A percentile compares a stretch with the other conserved stretches of the same genome.
Evolutionary conservation across 2,329 filamentous ascomycete species (phyloP).

Genomic region (Aspergillus nomiae): DNA sequence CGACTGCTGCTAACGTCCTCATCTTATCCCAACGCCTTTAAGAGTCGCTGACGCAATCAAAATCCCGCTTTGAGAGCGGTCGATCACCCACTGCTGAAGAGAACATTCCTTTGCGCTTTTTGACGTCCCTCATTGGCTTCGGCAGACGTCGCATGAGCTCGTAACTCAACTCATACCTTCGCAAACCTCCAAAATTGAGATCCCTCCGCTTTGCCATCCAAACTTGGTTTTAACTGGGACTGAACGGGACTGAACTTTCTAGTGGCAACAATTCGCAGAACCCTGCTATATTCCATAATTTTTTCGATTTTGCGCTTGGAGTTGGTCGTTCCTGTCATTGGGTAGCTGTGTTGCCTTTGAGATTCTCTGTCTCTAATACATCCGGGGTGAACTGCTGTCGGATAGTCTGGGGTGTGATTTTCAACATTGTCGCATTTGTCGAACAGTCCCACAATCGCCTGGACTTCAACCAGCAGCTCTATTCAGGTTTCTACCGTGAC

Average conservation of each 20-base stretch:
- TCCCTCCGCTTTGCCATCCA: not conserved
- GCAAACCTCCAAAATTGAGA: not conserved
- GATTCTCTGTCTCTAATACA: not conserved
- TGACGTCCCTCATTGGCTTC: not conserved
- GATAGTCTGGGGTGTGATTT: not conserved
- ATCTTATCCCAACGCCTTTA: not conserved
- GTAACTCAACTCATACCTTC: not conserved
- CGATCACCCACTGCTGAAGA: not conserved
- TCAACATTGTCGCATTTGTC: not conserved
- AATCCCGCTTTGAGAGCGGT: constrained; percentile 6
- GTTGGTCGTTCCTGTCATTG: not conserved
- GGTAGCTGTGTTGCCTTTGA: not conserved
- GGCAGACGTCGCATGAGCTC: not conserved
- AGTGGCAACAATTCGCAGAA: not conserved
- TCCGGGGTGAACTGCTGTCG: not conserved
- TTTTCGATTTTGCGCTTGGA: not conserved
- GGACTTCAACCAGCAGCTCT: not conserved
- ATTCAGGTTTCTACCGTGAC: constrained; percentile 1
- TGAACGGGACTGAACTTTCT: not conserved
- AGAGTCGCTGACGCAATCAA: not conserved
- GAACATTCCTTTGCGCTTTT: not conserved
- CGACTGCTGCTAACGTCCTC: not conserved
- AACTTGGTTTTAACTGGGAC: not conserved
- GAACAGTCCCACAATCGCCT: not conserved
- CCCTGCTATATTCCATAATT: not conserved